A percentile compares a stretch with the other conserved stretches of the same genome.
phyloP scores from a whole-genome alignment of 371 early-diverging fungal species.

The Apophysomyces ossiformis region DNA sequence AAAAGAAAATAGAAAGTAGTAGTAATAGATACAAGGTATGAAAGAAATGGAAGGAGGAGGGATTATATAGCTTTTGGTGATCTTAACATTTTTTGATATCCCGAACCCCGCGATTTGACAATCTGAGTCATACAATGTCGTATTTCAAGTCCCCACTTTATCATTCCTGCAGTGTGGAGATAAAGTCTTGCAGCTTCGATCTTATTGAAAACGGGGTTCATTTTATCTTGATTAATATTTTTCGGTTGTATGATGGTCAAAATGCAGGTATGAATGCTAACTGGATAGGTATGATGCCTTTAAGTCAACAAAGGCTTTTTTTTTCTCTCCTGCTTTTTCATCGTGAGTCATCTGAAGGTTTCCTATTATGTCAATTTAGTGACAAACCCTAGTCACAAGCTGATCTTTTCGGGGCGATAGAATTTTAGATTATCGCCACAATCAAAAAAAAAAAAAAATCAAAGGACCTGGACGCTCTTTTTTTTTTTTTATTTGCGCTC shows the following conservation, averaged over 20 bases:
- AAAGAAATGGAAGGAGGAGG: not conserved
- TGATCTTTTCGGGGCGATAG: not conserved
- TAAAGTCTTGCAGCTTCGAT: too few relatives aligned
- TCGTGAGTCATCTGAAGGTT: slow-evolving; percentile 11
- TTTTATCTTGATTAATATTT: too few relatives aligned
- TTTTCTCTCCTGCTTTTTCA: not conserved
- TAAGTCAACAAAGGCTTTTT: not conserved
- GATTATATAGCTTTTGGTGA: slow-evolving; percentile 1
- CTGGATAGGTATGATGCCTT: too few relatives aligned
- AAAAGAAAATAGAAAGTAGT: not conserved
- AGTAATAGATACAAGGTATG: not conserved
- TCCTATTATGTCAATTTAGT: not conserved
- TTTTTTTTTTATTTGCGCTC: too few relatives aligned
- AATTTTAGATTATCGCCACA: slow-evolving; percentile 1
- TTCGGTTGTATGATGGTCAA: not conserved
- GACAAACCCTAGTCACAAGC: slow-evolving; percentile 10
- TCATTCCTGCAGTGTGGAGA: too few relatives aligned
- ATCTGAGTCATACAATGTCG: slow-evolving; percentile 6
- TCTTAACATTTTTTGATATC: not conserved
- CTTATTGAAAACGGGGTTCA: too few relatives aligned
- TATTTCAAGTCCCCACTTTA: too few relatives aligned
- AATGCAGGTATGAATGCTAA: not conserved
- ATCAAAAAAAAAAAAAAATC: not conserved
- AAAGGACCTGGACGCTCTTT: too few relatives aligned
- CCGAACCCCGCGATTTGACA: slow-evolving; percentile 12